phyloP scores from a whole-genome alignment of 1,284 basidiomycete species.

The Moesziomyces antarcticus region DNA sequence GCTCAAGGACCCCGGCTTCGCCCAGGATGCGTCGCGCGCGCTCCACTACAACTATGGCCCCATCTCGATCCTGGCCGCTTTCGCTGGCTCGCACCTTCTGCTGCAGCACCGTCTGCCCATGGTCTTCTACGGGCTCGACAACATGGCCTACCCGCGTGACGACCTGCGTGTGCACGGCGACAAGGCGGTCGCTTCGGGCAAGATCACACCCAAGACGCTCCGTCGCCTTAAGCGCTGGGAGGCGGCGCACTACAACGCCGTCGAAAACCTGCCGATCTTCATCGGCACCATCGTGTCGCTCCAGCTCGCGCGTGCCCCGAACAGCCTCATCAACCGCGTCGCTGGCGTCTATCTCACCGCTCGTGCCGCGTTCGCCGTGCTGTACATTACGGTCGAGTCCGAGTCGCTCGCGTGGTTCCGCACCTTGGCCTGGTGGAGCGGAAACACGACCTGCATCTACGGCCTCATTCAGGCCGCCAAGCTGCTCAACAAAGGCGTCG shows the following conservation, averaged over 20 bases:
- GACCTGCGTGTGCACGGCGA: constrained; percentile 38
- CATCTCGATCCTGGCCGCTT: constrained; percentile 48
- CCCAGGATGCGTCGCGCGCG: constrained; percentile 31
- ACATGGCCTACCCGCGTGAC: constrained; percentile 45
- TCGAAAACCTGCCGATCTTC: constrained; percentile 46
- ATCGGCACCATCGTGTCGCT: constrained; percentile 47
- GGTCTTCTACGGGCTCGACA: constrained; percentile 47
- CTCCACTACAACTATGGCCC: constrained; percentile 43
- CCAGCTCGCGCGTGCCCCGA: constrained; percentile 39
- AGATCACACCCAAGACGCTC: constrained; percentile 37
- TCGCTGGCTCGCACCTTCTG: constrained; percentile 46
- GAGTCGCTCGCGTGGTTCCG: constrained; percentile 17
- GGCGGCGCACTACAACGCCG: constrained; percentile 51
- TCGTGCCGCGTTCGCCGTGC: constrained; percentile 31
- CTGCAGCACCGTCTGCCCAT: constrained; percentile 47
- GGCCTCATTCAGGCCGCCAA: constrained; percentile 44
- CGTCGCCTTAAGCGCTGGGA: constrained; percentile 48
- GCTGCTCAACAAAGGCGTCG: constrained; percentile 38
- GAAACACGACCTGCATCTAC: constrained; percentile 46
- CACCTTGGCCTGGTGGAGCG: constrained; percentile 44
- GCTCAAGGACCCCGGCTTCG: constrained; percentile 39
- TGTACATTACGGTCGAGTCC: constrained; percentile 35
- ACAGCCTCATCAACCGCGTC: constrained; percentile 44
- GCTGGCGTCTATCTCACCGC: constrained; percentile 35
- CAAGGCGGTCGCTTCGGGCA: constrained; percentile 42